phyloP scores from a whole-genome alignment of 2,329 filamentous ascomycete species.

The Colletotrichum filicis region DNA sequence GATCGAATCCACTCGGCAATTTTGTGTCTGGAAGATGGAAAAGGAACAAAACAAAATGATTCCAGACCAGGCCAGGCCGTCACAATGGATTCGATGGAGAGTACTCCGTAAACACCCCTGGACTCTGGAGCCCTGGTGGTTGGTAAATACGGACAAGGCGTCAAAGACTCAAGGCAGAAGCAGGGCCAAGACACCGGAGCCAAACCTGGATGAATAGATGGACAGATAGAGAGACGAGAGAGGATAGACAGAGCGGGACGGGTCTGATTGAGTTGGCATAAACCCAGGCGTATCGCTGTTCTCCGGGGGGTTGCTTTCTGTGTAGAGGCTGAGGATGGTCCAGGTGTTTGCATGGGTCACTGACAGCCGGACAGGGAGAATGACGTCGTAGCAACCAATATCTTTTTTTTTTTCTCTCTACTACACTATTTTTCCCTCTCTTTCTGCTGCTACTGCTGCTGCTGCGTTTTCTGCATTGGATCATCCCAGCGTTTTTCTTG shows the following conservation, averaged over 20 bases:
- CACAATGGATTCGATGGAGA: background rate
- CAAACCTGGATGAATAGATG: background rate
- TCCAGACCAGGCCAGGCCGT: background rate
- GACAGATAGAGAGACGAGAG: background rate
- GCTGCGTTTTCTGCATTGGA: background rate
- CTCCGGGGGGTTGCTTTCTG: background rate
- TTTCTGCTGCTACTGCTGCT: background rate
- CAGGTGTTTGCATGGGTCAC: slow-evolving; percentile 18
- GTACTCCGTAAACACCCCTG: background rate
- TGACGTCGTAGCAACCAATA: slow-evolving; percentile 30
- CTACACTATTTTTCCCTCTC: background rate
- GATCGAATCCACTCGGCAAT: background rate
- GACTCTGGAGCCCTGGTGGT: background rate
- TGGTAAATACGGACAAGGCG: slow-evolving; percentile 17
- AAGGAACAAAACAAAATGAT: background rate
- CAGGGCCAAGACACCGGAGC: background rate
- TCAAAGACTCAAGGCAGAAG: background rate
- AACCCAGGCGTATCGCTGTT: slow-evolving; percentile 6
- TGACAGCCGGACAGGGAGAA: slow-evolving; percentile 14
- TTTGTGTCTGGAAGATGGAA: background rate
- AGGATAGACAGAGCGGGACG: background rate
- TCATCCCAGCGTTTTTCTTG: background rate
- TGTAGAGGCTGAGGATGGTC: background rate
- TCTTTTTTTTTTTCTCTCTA: background rate
- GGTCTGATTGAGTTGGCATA: slow-evolving; percentile 17